These are phyloP conservation scores for Candida sakaeoensis DNA, from an alignment of 805 yeast species.

Conservation along the genomic window DNA sequence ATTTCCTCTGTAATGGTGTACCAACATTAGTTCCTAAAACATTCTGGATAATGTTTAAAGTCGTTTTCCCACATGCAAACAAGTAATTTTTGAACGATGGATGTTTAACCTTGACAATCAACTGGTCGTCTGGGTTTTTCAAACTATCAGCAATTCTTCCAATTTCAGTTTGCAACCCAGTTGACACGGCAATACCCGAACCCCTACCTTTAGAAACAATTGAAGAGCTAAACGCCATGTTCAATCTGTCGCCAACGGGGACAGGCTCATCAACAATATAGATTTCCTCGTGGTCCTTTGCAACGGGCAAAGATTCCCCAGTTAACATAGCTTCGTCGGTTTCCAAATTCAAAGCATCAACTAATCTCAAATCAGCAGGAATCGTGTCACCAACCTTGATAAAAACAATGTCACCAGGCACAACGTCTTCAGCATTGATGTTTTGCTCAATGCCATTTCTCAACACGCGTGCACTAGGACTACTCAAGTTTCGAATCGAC, in stretches of 20 bases:
- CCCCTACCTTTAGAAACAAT: conserved; percentile 75
- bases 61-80: conserved; percentile 45
- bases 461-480: conserved; percentile 67
- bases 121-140: conserved; percentile 33
- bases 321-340: conserved; percentile 67
- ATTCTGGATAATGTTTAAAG: conserved; percentile 56
- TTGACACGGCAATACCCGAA: conserved; percentile 59
- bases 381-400: conserved; percentile 70
- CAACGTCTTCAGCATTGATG: conserved; percentile 60
- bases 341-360: conserved; percentile 60
- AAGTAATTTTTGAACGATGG: conserved; percentile 43
- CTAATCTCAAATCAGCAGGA: conserved; percentile 68
- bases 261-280: conserved; percentile 31
- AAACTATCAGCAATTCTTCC: conserved; percentile 68
- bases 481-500: conserved; percentile 59
- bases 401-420: conserved; percentile 68
- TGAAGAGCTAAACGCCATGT: conserved; percentile 69
- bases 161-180: conserved; percentile 72
- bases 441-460: conserved; percentile 57
- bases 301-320: conserved; percentile 65
- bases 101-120: conserved; percentile 40
- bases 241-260: conserved; percentile 71
- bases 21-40: conserved; percentile 75
- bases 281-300: conserved; percentile 44
- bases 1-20: conserved; percentile 74